Evolutionary conservation across 768 basidiomycete species (phyloP).

Genomic region (Tephrocybe rancida): DNA sequence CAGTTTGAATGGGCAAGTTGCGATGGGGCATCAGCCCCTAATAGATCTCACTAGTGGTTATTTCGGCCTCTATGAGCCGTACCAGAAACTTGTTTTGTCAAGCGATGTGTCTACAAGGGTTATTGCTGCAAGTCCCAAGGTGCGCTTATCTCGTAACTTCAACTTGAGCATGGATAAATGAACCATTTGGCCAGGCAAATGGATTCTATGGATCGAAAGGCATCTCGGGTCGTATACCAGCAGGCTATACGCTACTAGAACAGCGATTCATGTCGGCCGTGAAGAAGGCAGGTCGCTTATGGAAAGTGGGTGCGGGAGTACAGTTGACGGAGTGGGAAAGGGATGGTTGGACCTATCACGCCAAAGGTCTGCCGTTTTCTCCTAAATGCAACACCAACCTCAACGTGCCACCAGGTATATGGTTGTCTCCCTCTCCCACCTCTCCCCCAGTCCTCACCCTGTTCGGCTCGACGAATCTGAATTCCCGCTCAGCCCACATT

Average conservation of each 20-base stretch:
- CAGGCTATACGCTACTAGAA: slow-evolving; percentile 90
- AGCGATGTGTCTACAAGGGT: slow-evolving; percentile 65
- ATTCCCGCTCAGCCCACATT: slow-evolving; percentile 86
- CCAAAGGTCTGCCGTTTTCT: slow-evolving; percentile 72
- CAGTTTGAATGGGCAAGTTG: not conserved
- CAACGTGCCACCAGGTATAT: slow-evolving; percentile 60
- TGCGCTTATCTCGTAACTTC: slow-evolving; percentile 30
- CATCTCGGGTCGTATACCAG: slow-evolving; percentile 91
- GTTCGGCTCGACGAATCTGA: slow-evolving; percentile 94
- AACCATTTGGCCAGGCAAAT: slow-evolving; percentile 67
- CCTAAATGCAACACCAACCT: not conserved
- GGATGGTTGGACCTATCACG: slow-evolving; percentile 96
- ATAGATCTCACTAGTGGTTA: slow-evolving; percentile 94
- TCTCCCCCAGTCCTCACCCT: slow-evolving; percentile 71
- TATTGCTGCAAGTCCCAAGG: slow-evolving; percentile 86
- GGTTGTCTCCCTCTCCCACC: slow-evolving; percentile 66
- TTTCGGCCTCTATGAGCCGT: slow-evolving; percentile 83
- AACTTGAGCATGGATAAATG: not conserved
- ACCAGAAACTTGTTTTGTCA: slow-evolving; percentile 71
- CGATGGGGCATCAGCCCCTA: slow-evolving; percentile 35
- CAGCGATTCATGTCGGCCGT: slow-evolving; percentile 79
- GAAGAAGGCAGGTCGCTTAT: slow-evolving; percentile 43
- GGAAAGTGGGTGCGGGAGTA: slow-evolving; percentile 51
- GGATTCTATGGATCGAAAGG: slow-evolving; percentile 92
- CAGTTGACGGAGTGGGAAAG: slow-evolving; percentile 86